Percentiles rank a stretch among this genome's conserved stretches.
Conservation (phyloP, 1,284 basidiomycete genomes). For the Cryptococcus sp. region DNA sequence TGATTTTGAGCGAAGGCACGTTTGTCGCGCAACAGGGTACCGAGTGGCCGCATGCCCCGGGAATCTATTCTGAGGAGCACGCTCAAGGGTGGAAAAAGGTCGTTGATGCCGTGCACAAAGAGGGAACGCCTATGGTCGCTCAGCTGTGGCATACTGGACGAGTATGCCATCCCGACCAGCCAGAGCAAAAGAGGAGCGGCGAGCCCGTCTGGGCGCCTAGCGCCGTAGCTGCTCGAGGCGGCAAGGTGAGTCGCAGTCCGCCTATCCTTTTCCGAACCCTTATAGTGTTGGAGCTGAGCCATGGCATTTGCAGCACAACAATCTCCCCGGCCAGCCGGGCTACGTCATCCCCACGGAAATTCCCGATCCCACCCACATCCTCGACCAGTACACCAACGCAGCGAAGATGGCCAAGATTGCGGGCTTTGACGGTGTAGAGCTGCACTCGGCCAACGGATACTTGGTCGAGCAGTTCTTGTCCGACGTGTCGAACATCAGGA, state of each 20-base stretch:
- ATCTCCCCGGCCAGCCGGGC: constrained; percentile 12
- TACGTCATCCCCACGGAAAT: constrained; percentile 12
- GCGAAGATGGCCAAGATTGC: constrained; percentile 61
- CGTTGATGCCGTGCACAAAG: constrained; percentile 54
- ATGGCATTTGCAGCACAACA: constrained; percentile 7
- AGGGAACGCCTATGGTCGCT: constrained; percentile 55
- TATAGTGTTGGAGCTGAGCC: background rate
- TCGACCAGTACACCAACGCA: constrained; percentile 54
- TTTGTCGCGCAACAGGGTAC: constrained; percentile 12
- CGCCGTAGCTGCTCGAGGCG: constrained; percentile 11
- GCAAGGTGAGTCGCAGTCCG: constrained; percentile 4
- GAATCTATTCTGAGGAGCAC: constrained; percentile 28
- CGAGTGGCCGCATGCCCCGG: constrained; percentile 16
- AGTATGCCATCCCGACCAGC: constrained; percentile 7
- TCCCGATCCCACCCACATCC: constrained; percentile 12
- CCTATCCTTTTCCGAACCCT: background rate
- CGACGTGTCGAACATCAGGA: constrained; percentile 57
- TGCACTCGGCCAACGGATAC: constrained; percentile 45
- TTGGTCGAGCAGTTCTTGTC: constrained; percentile 62
- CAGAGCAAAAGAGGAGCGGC: constrained; percentile 6
- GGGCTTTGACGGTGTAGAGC: constrained; percentile 67
- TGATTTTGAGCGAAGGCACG: constrained; percentile 13
- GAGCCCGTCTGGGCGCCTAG: constrained; percentile 10
- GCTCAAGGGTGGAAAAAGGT: constrained; percentile 43
- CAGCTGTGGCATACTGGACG: constrained; percentile 59